Percentiles rank a stretch among this genome's conserved stretches.
phyloP scores from a whole-genome alignment of 2,329 filamentous ascomycete genomes.

The Botryotinia globosa region DNA sequence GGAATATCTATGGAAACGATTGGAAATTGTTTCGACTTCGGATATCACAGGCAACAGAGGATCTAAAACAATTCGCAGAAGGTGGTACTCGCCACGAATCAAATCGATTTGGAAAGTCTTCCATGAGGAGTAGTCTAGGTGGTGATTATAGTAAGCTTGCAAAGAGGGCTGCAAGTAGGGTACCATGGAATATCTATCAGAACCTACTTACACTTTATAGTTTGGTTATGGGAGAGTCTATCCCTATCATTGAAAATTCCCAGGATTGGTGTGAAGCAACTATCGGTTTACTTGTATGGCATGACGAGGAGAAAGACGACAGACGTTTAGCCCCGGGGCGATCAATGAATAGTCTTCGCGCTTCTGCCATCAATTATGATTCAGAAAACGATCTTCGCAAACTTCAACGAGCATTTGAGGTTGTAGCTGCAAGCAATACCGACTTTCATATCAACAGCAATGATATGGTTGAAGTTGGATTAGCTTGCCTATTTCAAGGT shows the following conservation, averaged over 20 bases:
- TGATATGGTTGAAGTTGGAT: slow-evolving; percentile 73
- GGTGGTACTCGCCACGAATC: slow-evolving; percentile 45
- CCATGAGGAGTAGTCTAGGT: slow-evolving; percentile 48
- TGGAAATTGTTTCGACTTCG: slow-evolving; percentile 83
- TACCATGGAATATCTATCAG: slow-evolving; percentile 89
- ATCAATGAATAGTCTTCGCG: slow-evolving; percentile 28
- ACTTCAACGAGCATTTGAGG: slow-evolving; percentile 66
- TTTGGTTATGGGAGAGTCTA: slow-evolving; percentile 71
- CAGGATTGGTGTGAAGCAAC: slow-evolving; percentile 93
- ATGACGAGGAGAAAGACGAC: slow-evolving; percentile 73
- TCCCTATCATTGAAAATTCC: slow-evolving; percentile 71
- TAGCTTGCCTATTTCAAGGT: slow-evolving; percentile 80
- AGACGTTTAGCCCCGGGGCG: slow-evolving; percentile 32
- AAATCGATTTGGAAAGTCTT: slow-evolving; percentile 41
- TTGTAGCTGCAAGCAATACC: slow-evolving; percentile 60
- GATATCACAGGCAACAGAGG: slow-evolving; percentile 64
- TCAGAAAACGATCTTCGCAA: slow-evolving; percentile 70
- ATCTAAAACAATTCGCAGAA: slow-evolving; percentile 76
- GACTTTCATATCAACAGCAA: slow-evolving; percentile 76
- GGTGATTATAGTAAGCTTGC: slow-evolving; percentile 65
- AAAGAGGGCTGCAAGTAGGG: slow-evolving; percentile 74
- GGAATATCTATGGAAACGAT: slow-evolving; percentile 77
- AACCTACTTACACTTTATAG: slow-evolving; percentile 78
- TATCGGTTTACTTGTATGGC: slow-evolving; percentile 82
- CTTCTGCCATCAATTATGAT: slow-evolving; percentile 44